Percentiles rank a stretch among this genome's conserved stretches.
Conservation (phyloP, 2,329 filamentous ascomycete genomes). For the Alternaria triticina region DNA sequence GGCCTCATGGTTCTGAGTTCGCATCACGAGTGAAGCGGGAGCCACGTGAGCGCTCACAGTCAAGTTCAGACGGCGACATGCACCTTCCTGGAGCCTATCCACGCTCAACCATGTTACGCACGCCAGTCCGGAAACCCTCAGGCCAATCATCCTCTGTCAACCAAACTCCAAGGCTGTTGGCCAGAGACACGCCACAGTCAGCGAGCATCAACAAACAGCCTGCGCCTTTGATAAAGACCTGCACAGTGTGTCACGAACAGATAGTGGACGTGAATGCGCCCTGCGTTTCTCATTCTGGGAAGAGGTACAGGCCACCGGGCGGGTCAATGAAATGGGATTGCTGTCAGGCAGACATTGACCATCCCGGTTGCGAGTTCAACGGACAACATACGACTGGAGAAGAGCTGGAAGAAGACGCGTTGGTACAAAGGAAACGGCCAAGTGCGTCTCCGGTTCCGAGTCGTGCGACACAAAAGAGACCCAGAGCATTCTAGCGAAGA, state of each 20-base stretch:
- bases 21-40: slow-evolving; percentile 17
- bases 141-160: not conserved
- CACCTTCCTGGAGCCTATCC: slow-evolving; percentile 14
- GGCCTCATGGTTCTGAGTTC: slow-evolving; percentile 3
- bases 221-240: slow-evolving; percentile 2
- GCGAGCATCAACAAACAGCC: not conserved
- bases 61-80: slow-evolving; percentile 16
- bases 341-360: slow-evolving; percentile 13
- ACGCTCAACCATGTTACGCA: not conserved
- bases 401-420: not conserved
- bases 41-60: slow-evolving; percentile 3
- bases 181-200: not conserved
- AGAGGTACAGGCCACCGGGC: not conserved
- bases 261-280: slow-evolving; percentile 8
- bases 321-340: slow-evolving; percentile 8
- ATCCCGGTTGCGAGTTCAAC: slow-evolving; percentile 18
- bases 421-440: not conserved
- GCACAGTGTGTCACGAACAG: slow-evolving; percentile 19
- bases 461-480: not conserved
- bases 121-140: not conserved
- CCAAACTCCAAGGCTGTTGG: not conserved
- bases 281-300: slow-evolving; percentile 28
- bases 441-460: slow-evolving; percentile 1
- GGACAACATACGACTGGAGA: slow-evolving; percentile 6
- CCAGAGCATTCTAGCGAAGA: not conserved